Evolutionary conservation across 352 stramenopile genomes (phyloP).

Genomic region (Blastocystis sp.): DNA sequence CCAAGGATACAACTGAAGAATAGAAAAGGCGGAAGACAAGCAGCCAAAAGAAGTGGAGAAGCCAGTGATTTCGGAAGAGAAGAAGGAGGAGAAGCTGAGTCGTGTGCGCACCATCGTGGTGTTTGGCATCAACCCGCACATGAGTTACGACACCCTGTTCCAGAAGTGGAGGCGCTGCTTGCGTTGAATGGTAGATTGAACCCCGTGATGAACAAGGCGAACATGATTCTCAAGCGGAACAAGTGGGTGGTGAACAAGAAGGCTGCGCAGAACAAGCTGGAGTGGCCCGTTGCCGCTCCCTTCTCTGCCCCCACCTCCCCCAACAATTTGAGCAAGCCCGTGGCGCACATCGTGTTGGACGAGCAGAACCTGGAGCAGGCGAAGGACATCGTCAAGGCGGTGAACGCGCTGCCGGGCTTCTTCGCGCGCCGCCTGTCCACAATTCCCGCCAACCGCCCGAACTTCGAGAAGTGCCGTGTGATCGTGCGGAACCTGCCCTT

Average conservation of each 20-base stretch:
- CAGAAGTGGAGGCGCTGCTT: background rate
- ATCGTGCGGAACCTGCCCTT: slow-evolving; percentile 65
- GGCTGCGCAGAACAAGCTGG: background rate
- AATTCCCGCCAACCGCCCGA: slow-evolving; percentile 24
- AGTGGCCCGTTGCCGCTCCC: slow-evolving; percentile 16
- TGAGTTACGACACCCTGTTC: slow-evolving; percentile 8
- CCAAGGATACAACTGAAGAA: background rate
- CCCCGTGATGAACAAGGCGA: slow-evolving; percentile 32
- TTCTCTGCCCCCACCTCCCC: background rate
- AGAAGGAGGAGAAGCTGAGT: slow-evolving; percentile 48
- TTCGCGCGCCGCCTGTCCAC: slow-evolving; percentile 38
- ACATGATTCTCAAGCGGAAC: background rate
- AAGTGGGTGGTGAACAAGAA: background rate
- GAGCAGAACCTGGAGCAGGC: background rate
- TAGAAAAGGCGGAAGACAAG: background rate
- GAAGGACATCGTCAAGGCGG: slow-evolving; percentile 59
- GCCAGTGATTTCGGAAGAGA: slow-evolving; percentile 1
- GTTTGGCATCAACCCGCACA: slow-evolving; percentile 36
- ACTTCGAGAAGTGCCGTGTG: slow-evolving; percentile 62
- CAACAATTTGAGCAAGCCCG: background rate
- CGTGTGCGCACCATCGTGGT: slow-evolving; percentile 58
- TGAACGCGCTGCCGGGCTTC: slow-evolving; percentile 1
- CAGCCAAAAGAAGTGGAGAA: background rate
- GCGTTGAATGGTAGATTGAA: slow-evolving; percentile 9
- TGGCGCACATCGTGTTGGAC: slow-evolving; percentile 26